Conservation (phyloP, 148 eudicot genomes). For the Rhododendron williamsianum region DNA sequence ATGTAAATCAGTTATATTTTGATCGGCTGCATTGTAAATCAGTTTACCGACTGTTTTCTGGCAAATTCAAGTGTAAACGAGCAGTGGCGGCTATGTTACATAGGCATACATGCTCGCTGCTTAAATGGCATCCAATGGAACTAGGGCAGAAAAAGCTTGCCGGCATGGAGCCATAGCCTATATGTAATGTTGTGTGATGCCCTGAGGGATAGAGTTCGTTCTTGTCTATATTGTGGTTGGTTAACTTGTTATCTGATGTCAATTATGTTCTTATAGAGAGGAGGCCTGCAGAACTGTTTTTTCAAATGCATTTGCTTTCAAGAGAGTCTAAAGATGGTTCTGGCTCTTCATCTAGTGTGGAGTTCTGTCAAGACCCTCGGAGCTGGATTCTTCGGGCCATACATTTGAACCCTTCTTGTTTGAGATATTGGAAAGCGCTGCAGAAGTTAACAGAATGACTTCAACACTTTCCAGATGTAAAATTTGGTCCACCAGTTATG, state of each 20-base stretch:
- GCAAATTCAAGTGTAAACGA: neutral
- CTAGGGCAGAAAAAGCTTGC: neutral
- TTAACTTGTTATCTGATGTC: neutral
- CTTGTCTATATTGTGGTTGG: neutral
- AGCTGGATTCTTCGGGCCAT: constrained; percentile 72
- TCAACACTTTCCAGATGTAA: neutral
- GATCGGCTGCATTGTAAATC: neutral
- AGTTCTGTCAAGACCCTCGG: constrained; percentile 29
- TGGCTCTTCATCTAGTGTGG: constrained; percentile 24
- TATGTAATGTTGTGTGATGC: neutral
- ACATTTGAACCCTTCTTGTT: constrained; percentile 76
- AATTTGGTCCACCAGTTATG: neutral
- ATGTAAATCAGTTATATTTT: neutral
- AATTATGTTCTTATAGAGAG: constrained; percentile 32
- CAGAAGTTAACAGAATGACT: constrained; percentile 30
- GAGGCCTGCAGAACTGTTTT: constrained; percentile 69
- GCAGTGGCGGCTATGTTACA: neutral
- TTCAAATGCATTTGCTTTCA: constrained; percentile 86
- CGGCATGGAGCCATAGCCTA: neutral
- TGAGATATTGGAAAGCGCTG: constrained; percentile 73
- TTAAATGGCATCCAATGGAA: neutral
- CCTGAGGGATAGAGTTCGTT: neutral
- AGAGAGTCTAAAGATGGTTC: constrained; percentile 22
- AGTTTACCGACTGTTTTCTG: neutral
- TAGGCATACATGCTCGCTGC: neutral